Evolutionary conservation across 805 yeast genomes (phyloP), one percentile per base, ranked within the genome.

Genomic region (Candida corydali): DNA sequence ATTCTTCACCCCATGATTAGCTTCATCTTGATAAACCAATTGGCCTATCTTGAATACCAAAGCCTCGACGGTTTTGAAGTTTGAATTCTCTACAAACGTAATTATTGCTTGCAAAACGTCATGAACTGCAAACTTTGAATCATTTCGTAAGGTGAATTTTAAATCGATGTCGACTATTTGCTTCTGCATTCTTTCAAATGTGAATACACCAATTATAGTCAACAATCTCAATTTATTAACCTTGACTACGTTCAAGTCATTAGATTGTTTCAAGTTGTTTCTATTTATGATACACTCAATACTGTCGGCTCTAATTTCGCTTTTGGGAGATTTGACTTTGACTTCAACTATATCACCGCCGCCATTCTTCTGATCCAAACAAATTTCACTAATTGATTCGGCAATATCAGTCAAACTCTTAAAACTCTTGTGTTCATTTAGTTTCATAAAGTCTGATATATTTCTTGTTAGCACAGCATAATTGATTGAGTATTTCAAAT

Each of bases 11-110:
- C 46, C 50, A 5, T 24, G 18, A 10, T 40, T 44, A 2, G 43
- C 65, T 17, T 64, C 62, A 26, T 65, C 55, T 40, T 69, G 66
- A 25, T 75, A 63, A 2, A 81, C 63, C 32, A 76, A 53, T 44
- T 78, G 80, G 3, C 86, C 80, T 18, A 86, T 82, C 8, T 78
- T 74, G 41, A 79, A 74, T 3, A 86, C 95, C 32, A 93, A 69
- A 0, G 97, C 96, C 55, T 93, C 99, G 1, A 93, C 94, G 0
- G 99, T 93, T 51, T 86, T 82, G 64, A 86, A 93, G 44, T 79
- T 78, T 1, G 95, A 75, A n/a, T 52, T 54, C 50, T 85, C 95
- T n/a, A 87, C 84, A 49, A 80, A 85, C 0, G 51, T 50, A 0
- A 73, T 65, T 3, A 84, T 70, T 2, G 56, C 62, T 18, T 74